A percentile compares a stretch with the other conserved stretches of the same genome.
phyloP scores from a whole-genome alignment of 257 asterid genomes.

The Solanum ossicruentum region DNA sequence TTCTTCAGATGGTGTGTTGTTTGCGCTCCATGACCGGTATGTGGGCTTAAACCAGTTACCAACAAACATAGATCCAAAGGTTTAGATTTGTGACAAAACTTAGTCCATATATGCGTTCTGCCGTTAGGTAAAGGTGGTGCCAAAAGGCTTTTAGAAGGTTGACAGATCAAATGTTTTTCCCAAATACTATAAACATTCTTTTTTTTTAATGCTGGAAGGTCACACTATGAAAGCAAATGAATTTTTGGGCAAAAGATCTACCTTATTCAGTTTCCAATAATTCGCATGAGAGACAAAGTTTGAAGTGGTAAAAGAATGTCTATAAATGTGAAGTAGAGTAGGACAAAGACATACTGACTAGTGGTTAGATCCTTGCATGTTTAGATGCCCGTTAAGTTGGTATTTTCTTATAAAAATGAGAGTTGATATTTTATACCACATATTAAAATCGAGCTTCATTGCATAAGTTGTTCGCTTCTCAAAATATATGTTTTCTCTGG shows the following conservation, averaged over 20 bases:
- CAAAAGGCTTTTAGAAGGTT: neutral
- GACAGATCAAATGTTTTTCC: neutral
- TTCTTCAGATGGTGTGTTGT: constrained; percentile 76
- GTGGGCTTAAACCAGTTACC: neutral
- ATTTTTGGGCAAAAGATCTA: neutral
- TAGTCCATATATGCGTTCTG: neutral
- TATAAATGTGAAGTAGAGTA: neutral
- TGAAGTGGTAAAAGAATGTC: neutral
- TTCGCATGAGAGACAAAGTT: neutral
- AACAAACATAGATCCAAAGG: neutral
- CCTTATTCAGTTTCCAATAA: neutral
- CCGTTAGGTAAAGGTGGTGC: neutral
- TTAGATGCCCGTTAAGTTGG: neutral
- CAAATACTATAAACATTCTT: neutral
- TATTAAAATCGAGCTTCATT: neutral
- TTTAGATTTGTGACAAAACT: neutral
- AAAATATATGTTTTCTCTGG: neutral
- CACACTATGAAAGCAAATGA: neutral
- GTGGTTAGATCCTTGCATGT: neutral
- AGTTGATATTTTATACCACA: neutral
- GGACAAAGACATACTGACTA: neutral
- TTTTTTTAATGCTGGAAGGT: neutral
- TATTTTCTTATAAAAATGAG: neutral
- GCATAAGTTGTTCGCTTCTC: neutral
- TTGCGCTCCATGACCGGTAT: constrained; percentile 97